Base-by-base conservation (phyloP, 2,329 filamentous ascomycete genomes). In the Nigrospora oryzae region DNA sequence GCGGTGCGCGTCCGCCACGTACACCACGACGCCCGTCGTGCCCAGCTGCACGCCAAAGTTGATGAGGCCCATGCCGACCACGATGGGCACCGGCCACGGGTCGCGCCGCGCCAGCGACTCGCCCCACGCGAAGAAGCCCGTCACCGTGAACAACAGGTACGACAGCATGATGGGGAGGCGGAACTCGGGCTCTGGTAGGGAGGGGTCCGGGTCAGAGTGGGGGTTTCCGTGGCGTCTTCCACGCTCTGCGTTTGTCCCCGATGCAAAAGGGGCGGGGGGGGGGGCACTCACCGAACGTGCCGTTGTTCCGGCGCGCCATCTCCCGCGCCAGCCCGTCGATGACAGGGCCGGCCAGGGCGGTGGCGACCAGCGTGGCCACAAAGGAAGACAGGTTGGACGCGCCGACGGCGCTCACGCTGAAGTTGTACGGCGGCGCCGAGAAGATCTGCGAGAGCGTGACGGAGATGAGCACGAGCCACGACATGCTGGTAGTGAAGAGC, bases 321-420 rank as follows among this genome's bases (percentile, higher is more conserved):
- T 61, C 69, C 16, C 73, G 48, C 45, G 60, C 64, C 31, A 69
- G 53, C 56, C 60, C 68, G 54, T 73, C 72, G 51, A 67, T 71
- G 39, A 74, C 50, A 1, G 69, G 70, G 1, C 71, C 72, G 1
- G 64, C 63, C 4, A 70, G 51, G 10, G 72, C 35, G 45, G 70
- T 64, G 23, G 69, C 72, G 17, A 77, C 54, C 23, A 74, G 62
- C 10, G 60, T 67, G 11, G 72, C 61, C 45, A 75, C 55, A 52
- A 75, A 70, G 0, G 73, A 70, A 1, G 72, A 72, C 23, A 77
- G 60, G 32, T 68, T 71, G 51, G 74, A 71, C 35, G 76, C 62
- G 0, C 74, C 74, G 1, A 69, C 70, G 47, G 73, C 57, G 11
- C 67, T 65, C 10, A 71, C 63, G 16, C 62, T 63, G 56, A 78